Evolutionary conservation across 306 rosid species (phyloP).

Genomic region (Cucurbita argyrosperma): DNA sequence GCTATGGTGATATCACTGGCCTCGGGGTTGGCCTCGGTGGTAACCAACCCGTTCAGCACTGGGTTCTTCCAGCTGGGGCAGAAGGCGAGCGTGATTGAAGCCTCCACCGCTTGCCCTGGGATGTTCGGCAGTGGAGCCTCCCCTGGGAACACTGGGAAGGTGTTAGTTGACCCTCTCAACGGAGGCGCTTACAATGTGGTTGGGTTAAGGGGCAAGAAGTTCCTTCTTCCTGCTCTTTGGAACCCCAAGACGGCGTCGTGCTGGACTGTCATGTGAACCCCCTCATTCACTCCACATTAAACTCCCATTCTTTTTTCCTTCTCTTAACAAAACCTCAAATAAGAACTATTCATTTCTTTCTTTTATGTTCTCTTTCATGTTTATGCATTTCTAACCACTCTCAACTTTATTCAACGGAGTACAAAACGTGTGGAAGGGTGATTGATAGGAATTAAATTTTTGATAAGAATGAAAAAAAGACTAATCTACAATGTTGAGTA

Average conservation of each 20-base stretch:
- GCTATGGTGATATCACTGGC: slow-evolving; percentile 35
- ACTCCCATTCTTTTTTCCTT: no score
- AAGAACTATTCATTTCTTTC: no score
- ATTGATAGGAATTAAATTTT: neutral
- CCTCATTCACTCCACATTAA: neutral
- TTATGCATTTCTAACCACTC: no score
- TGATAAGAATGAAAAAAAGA: neutral
- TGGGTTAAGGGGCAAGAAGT: slow-evolving; percentile 19
- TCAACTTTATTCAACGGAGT: no score
- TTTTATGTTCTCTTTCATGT: no score
- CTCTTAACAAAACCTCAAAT: no score
- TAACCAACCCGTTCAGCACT: slow-evolving; percentile 27
- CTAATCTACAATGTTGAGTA: no score
- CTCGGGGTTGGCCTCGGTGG: slow-evolving; percentile 34
- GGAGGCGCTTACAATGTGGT: slow-evolving; percentile 27
- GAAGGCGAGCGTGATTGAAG: neutral
- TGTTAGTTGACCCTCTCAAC: neutral
- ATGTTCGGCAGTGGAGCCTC: slow-evolving; percentile 18
- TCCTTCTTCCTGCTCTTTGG: slow-evolving; percentile 48
- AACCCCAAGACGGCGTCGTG: slow-evolving; percentile 28
- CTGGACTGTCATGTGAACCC: slow-evolving; percentile 18
- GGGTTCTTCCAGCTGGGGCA: slow-evolving; percentile 16
- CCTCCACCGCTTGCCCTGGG: slow-evolving; percentile 17
- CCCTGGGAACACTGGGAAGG: slow-evolving; percentile 12
- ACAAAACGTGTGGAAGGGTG: no score